Evolutionary conservation across 352 stramenopile species (phyloP).

Genomic region (Globisporangium spinosum): DNA sequence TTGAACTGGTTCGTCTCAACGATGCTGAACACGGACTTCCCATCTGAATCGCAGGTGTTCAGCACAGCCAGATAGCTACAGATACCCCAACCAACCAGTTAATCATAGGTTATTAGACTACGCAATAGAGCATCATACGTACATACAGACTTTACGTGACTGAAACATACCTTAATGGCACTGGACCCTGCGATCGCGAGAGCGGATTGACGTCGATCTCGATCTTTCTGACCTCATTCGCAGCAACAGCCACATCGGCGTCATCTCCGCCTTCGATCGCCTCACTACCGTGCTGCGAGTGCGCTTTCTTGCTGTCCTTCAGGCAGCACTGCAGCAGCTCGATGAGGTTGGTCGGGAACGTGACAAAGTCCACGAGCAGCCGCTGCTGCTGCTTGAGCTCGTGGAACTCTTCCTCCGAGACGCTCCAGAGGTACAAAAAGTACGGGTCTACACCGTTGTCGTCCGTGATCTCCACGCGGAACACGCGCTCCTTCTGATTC

Average conservation of each 20-base stretch:
- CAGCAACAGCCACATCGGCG: background rate
- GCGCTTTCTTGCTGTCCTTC: constrained; percentile 55
- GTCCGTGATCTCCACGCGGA: constrained; percentile 93
- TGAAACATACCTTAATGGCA: constrained; percentile 50
- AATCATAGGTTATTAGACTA: background rate
- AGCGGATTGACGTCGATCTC: constrained; percentile 22
- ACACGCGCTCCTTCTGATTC: constrained; percentile 85
- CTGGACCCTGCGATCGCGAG: constrained; percentile 58
- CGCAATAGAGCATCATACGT: background rate
- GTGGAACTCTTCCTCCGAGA: constrained; percentile 94
- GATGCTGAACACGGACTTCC: constrained; percentile 86
- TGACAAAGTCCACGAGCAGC: constrained; percentile 91
- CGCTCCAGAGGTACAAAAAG: constrained; percentile 91
- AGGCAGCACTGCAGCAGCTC: constrained; percentile 89
- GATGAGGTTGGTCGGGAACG: constrained; percentile 91
- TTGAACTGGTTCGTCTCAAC: constrained; percentile 95
- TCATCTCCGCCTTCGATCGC: constrained; percentile 6
- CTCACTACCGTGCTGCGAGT: constrained; percentile 16
- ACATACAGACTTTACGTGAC: background rate
- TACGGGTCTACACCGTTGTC: constrained; percentile 89
- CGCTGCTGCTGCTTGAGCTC: constrained; percentile 92
- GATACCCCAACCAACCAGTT: background rate
- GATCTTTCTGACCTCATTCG: background rate
- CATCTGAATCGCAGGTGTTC: constrained; percentile 60
- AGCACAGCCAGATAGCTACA: constrained; percentile 78